Conservation (phyloP, 2,329 filamentous ascomycete species). For the Fusarium brevicatenulatum region DNA sequence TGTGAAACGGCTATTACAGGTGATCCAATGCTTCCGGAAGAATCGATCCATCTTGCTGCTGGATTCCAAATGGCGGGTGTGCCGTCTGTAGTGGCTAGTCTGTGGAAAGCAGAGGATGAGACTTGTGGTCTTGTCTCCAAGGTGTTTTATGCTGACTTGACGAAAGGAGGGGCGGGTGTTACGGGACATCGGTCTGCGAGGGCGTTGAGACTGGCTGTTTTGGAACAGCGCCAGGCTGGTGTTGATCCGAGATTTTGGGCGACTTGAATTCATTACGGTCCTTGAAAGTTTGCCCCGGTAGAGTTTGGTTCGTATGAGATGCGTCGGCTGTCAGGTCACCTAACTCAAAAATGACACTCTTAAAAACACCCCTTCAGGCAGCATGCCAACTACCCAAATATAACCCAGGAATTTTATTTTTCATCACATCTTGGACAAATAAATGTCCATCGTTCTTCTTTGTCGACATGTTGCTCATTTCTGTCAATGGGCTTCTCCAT, state of each 20-base stretch:
- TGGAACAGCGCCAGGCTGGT: not conserved
- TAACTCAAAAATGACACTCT: not conserved
- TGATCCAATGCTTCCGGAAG: not conserved
- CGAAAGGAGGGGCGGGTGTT: not conserved
- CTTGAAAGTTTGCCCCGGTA: not conserved
- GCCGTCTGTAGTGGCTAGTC: not conserved
- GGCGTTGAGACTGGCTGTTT: not conserved
- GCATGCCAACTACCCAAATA: not conserved
- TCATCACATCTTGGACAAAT: rapidly evolving
- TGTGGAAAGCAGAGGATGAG: not conserved
- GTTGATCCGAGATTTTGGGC: not conserved
- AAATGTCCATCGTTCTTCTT: not conserved
- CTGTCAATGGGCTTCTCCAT: not conserved
- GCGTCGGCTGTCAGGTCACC: not conserved
- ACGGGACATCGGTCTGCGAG: not conserved
- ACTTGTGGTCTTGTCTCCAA: not conserved
- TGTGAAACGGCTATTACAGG: not conserved
- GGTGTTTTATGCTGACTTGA: not conserved
- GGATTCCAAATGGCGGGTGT: not conserved
- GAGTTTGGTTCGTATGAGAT: not conserved
- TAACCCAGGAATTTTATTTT: not conserved
- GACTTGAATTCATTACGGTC: not conserved
- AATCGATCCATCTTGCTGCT: not conserved
- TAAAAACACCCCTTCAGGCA: not conserved
- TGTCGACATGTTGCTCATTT: not conserved